Base-by-base conservation (phyloP, 805 yeast species). In the Hanseniaspora singularis region DNA sequence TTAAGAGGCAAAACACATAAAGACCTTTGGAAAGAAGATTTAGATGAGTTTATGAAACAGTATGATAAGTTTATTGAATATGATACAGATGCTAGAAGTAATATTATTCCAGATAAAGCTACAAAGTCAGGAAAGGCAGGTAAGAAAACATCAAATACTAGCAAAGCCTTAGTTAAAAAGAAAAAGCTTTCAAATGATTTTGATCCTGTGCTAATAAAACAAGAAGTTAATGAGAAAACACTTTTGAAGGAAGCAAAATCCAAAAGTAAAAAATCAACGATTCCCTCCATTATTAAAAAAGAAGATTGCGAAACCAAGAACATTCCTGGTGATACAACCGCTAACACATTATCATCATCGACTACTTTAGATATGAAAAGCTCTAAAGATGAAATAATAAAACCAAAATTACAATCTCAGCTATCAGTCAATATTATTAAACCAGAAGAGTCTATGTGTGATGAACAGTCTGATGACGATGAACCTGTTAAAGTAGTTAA, bases 21-120 rank as follows among this genome's bases (percentile, higher is more conserved):
- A 60, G 96, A 88, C 60, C 66, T 92, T 48, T 92, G 98, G 98
- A 72, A 67, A 50, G 70, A 63, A 38, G 98, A 92, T 60, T 69
- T 92, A 53, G 94, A 86, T 49, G 79, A 65, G 0, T 89, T 92
- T 61, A 57, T 74, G 50, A 67, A 54, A 8, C 72, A 71, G 10
- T 92, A 89, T 79, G 71, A 77, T 1, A 65, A 71, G 49, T 87
- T 84, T 61, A 64, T 85, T 57, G 69, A 67, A 26, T 74, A 70
- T 10, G 96, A 88, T 60, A 72, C 70, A 47, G 73, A 71, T 49
- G 72, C 71, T 49, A 73, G 86, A 51, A 67, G 70, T 30, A 68
- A 72, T 30, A 59, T 74, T 47, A 61, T 69, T n/a, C 65, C 73
- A 3, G 66, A 65, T 49, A 71, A 68, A 38, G 66, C 73, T 18